Percentiles rank a stretch among this genome's conserved stretches.
phyloP scores from a whole-genome alignment of 495 filamentous ascomycete genomes.

The Pyrenula massariospora region DNA sequence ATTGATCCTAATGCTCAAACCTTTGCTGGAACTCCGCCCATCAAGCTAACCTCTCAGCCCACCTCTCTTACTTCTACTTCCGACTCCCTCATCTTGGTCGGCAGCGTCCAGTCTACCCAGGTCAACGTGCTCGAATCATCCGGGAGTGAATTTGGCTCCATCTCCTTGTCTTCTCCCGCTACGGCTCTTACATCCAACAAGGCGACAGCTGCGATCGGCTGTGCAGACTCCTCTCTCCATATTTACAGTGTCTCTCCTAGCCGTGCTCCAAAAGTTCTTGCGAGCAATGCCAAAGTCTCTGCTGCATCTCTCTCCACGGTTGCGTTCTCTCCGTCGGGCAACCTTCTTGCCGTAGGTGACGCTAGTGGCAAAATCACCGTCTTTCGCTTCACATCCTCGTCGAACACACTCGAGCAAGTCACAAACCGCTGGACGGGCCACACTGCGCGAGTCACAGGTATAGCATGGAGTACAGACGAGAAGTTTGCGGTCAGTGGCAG shows the following conservation, averaged over 20 bases:
- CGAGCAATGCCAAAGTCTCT: conserved; percentile 30
- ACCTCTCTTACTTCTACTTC: conserved; percentile 41
- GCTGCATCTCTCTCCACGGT: conserved; percentile 39
- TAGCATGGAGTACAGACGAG: conserved; percentile 69
- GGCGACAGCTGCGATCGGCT: conserved; percentile 60
- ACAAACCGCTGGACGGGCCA: conserved; percentile 81
- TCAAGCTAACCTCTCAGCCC: conserved; percentile 48
- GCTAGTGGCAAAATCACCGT: conserved; percentile 76
- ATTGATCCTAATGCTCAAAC: conserved; percentile 50
- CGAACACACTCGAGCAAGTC: conserved; percentile 15
- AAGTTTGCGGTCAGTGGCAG: conserved; percentile 73
- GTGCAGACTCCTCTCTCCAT: conserved; percentile 56
- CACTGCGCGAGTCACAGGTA: conserved; percentile 70
- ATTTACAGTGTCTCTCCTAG: conserved; percentile 52
- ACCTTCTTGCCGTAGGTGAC: conserved; percentile 68
- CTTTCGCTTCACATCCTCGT: conserved; percentile 42
- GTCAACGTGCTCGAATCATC: conserved; percentile 55
- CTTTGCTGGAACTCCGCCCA: conserved; percentile 37
- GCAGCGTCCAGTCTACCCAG: conserved; percentile 40
- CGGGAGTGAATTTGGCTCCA: conserved; percentile 41
- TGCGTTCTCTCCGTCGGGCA: conserved; percentile 65
- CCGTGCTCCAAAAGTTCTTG: conserved; percentile 39
- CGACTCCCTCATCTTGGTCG: conserved; percentile 40
- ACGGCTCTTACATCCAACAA: conserved; percentile 58
- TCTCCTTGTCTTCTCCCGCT: conserved; percentile 54